Evolutionary conservation across 805 yeast genomes (phyloP).

Genomic region (Starmerella stigmatis): DNA sequence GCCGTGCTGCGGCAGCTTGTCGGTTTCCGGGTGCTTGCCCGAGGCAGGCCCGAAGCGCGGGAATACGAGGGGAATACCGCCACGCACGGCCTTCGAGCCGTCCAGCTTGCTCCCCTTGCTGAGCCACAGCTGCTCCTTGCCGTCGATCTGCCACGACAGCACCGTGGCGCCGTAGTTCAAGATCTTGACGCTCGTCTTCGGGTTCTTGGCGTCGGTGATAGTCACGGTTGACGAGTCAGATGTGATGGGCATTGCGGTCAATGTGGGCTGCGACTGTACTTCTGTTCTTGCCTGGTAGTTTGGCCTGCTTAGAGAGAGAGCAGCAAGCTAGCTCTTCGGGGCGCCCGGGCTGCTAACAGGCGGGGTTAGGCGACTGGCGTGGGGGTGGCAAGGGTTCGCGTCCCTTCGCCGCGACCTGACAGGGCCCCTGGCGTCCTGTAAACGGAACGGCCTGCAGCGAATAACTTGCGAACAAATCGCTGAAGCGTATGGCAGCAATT

Average conservation of each 20-base stretch:
- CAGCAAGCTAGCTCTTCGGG: background rate
- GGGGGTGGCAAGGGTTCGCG: background rate
- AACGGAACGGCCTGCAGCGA: no score
- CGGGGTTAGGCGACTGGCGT: no score
- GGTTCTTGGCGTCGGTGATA: constrained; percentile 15
- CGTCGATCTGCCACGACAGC: constrained; percentile 64
- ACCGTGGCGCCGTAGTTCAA: constrained; percentile 85
- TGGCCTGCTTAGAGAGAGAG: no score
- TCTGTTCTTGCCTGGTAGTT: background rate
- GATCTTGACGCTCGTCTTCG: constrained; percentile 40
- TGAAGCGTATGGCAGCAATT: no score
- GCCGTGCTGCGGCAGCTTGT: constrained; percentile 85
- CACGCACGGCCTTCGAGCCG: constrained; percentile 89
- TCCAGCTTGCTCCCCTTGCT: constrained; percentile 59
- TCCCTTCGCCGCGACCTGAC: background rate
- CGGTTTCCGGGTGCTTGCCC: constrained; percentile 32
- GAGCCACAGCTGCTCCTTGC: constrained; percentile 73
- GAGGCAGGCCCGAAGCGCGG: constrained; percentile 65
- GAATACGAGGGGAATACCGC: constrained; percentile 94
- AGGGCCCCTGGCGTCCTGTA: background rate
- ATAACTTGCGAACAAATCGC: no score
- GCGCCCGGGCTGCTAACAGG: no score
- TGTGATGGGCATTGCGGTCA: constrained; percentile 21
- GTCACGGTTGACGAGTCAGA: constrained; percentile 18
- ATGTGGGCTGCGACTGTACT: no score